Evolutionary conservation across 768 basidiomycete genomes (phyloP).

Genomic region (Rhizopogon sp.): DNA sequence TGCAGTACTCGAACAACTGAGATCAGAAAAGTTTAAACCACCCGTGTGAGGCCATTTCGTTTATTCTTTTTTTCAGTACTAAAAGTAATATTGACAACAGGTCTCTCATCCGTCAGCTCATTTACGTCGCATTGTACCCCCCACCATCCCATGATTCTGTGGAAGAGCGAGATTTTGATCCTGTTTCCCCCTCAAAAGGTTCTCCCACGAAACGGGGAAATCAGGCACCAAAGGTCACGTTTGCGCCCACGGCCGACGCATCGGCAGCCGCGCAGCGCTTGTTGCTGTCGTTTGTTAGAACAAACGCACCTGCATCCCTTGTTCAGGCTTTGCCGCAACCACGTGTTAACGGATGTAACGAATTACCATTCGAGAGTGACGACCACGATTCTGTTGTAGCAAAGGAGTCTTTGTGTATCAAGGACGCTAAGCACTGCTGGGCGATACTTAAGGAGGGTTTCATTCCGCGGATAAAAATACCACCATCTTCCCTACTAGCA

Average conservation of each 20-base stretch:
- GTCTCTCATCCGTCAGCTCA: conserved; percentile 58
- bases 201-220: conserved; percentile 49
- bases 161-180: conserved; percentile 16
- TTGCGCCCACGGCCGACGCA: conserved; percentile 41
- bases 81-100: conserved; percentile 25
- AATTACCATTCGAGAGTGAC: conserved; percentile 10
- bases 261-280: conserved; percentile 48
- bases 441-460: conserved; percentile 53
- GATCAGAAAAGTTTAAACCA: conserved; percentile 52
- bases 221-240: conserved; percentile 33
- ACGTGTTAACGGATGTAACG: conserved; percentile 17
- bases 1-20: conserved; percentile 54
- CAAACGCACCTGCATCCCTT: conserved; percentile 51
- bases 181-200: conserved; percentile 29
- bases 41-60: conserved; percentile 41
- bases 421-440: conserved; percentile 55
- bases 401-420: conserved; percentile 48
- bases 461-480: conserved; percentile 30
- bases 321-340: conserved; percentile 53
- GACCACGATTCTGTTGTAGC: conserved; percentile 55
- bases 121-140: conserved; percentile 69
- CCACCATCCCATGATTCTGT: conserved; percentile 14
- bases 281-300: conserved; percentile 49
- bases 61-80: not conserved
- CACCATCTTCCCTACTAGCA: conserved; percentile 8